Percentiles rank a stretch among this genome's conserved stretches.
phyloP scores from a whole-genome alignment of 2,329 filamentous ascomycete species.

The Nannizziopsis barbatae region DNA sequence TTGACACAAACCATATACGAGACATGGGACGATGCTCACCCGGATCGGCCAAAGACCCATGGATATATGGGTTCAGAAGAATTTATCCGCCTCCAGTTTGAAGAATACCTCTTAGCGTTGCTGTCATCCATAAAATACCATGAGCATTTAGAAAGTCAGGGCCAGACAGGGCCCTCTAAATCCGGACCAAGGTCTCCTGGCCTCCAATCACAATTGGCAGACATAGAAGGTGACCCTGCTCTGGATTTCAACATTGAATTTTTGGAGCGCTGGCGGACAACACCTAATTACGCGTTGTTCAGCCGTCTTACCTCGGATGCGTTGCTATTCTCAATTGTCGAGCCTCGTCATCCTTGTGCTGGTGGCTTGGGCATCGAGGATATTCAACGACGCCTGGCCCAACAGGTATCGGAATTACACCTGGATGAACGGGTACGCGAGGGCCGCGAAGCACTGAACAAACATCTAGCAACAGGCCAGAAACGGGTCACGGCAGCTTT shows the following conservation, averaged over 20 bases:
- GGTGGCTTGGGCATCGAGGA: constrained; percentile 90
- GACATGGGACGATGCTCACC: constrained; percentile 91
- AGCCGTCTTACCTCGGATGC: constrained; percentile 61
- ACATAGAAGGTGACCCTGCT: constrained; percentile 72
- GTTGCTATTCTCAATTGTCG: constrained; percentile 86
- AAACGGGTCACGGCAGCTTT: constrained; percentile 81
- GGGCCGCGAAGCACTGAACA: constrained; percentile 73
- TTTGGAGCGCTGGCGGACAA: constrained; percentile 74
- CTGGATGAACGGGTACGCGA: constrained; percentile 81
- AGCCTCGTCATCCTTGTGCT: constrained; percentile 84
- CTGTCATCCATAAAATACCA: constrained; percentile 86
- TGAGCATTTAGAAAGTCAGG: constrained; percentile 41
- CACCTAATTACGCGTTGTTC: constrained; percentile 88
- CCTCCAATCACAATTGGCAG: constrained; percentile 43
- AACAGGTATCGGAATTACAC: constrained; percentile 88
- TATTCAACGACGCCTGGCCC: constrained; percentile 75
- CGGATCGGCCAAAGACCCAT: constrained; percentile 80
- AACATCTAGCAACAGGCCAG: constrained; percentile 75
- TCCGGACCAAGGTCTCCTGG: constrained; percentile 29
- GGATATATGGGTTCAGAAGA: constrained; percentile 94
- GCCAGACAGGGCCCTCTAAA: constrained; percentile 8
- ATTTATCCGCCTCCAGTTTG: constrained; percentile 92
- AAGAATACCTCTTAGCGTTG: constrained; percentile 85
- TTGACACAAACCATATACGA: constrained; percentile 87
- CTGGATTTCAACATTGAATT: constrained; percentile 75